Conservation (phyloP, 768 basidiomycete species). For the Lyophyllum semitale region DNA sequence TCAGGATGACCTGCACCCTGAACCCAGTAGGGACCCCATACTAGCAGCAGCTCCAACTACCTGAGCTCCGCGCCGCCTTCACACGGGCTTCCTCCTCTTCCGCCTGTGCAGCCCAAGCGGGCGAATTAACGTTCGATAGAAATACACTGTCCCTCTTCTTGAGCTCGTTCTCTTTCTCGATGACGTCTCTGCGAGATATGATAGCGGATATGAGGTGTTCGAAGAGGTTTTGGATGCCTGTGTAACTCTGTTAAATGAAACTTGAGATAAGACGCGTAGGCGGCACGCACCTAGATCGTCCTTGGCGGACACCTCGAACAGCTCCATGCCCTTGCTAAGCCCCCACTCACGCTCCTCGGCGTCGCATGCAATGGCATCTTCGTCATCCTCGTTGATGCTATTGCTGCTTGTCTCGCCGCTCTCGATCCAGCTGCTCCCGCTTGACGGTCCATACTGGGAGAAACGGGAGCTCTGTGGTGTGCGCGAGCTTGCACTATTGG, state of each 20-base stretch:
- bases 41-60: constrained; percentile 75
- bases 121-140: constrained; percentile 61
- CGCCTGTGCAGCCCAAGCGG: constrained; percentile 78
- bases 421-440: constrained; percentile 57
- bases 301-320: constrained; percentile 91
- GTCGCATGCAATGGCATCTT: constrained; percentile 49
- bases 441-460: constrained; percentile 53
- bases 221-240: constrained; percentile 83
- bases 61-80: constrained; percentile 47
- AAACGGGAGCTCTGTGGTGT: constrained; percentile 60
- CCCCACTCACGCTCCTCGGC: constrained; percentile 71
- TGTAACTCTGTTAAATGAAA: neutral
- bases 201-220: constrained; percentile 79
- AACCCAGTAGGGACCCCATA: constrained; percentile 23
- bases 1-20: constrained; percentile 4
- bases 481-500: constrained; percentile 45
- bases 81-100: constrained; percentile 76
- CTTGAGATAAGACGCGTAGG: constrained; percentile 8
- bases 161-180: constrained; percentile 79
- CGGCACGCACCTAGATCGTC: constrained; percentile 71
- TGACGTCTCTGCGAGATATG: constrained; percentile 73
- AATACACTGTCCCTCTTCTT: constrained; percentile 85
- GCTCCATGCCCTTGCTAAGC: constrained; percentile 78
- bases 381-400: constrained; percentile 68
- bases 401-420: constrained; percentile 63